Percentiles rank a stretch among this genome's conserved stretches.
phyloP scores from a whole-genome alignment of 2,329 filamentous ascomycete species.

The Aspergillus vadensis region DNA sequence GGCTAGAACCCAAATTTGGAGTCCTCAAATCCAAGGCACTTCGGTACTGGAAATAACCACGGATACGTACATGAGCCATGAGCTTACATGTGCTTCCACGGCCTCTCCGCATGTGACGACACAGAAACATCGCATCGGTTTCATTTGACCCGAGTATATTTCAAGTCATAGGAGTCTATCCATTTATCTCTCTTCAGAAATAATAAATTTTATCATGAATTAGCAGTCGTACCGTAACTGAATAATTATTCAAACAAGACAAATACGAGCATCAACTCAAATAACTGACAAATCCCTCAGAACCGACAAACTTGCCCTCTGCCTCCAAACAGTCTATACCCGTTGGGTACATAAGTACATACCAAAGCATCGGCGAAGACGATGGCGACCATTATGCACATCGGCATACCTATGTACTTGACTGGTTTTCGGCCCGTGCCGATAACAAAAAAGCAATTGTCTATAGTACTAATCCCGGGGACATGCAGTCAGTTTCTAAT shows the following conservation, averaged over 20 bases:
- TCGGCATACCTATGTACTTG: not conserved
- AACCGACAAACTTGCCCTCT: not conserved
- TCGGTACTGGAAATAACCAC: constrained; percentile 1
- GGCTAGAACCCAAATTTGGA: not conserved
- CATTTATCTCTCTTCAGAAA: too few species aligned
- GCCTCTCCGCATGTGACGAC: not conserved
- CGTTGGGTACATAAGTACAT: not conserved
- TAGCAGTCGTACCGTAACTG: too few species aligned
- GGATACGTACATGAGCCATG: not conserved
- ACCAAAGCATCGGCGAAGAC: not conserved
- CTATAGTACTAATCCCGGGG: too few species aligned
- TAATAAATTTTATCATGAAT: too few species aligned
- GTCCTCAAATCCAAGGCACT: not conserved
- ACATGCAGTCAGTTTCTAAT: too few species aligned
- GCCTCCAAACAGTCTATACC: not conserved
- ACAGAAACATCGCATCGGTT: too few species aligned
- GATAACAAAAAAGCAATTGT: constrained; percentile 1
- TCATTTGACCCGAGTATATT: too few species aligned
- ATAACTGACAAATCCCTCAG: not conserved
- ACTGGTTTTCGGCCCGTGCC: constrained; percentile 1
- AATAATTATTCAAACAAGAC: too few species aligned
- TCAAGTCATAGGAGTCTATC: too few species aligned
- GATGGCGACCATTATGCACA: not conserved
- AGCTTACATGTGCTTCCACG: constrained; percentile 1
- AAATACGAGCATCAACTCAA: too few species aligned